phyloP scores from a whole-genome alignment of 2,329 filamentous ascomycete genomes.

The Alternaria alternata region DNA sequence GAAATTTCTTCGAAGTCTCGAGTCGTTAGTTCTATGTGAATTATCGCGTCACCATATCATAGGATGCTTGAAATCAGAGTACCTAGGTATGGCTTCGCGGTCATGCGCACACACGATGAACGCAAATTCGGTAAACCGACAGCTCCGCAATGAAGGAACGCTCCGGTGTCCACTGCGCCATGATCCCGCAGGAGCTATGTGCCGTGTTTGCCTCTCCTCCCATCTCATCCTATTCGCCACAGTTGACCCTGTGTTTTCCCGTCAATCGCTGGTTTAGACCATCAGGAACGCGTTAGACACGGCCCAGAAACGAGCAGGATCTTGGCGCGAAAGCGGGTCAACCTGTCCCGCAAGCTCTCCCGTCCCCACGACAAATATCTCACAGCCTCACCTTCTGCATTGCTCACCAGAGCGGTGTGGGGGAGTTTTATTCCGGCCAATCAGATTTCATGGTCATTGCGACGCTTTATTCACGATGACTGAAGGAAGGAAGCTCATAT shows the following conservation, averaged over 20 bases:
- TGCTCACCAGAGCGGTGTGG: accelerated
- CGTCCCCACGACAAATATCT: background rate
- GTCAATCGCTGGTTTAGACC: background rate
- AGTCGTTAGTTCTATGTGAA: no score
- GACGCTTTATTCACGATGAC: no score
- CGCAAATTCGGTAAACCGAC: no score
- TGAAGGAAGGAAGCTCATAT: no score
- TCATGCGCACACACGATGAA: no score
- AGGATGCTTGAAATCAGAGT: no score
- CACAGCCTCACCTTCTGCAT: background rate
- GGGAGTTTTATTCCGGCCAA: no score
- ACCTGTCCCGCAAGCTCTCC: background rate
- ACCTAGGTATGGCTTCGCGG: no score
- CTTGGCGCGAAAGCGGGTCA: background rate
- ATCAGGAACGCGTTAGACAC: background rate
- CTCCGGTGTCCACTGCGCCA: no score
- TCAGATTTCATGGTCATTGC: no score
- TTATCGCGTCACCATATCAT: no score
- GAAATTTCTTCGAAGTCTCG: accelerated
- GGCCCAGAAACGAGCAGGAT: background rate
- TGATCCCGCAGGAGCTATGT: background rate
- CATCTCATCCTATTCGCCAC: background rate
- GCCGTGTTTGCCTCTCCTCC: background rate
- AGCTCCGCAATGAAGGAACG: no score
- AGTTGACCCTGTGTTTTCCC: background rate